phyloP scores from a whole-genome alignment of 805 yeast genomes.

The Schwanniomyces occidentalis region DNA sequence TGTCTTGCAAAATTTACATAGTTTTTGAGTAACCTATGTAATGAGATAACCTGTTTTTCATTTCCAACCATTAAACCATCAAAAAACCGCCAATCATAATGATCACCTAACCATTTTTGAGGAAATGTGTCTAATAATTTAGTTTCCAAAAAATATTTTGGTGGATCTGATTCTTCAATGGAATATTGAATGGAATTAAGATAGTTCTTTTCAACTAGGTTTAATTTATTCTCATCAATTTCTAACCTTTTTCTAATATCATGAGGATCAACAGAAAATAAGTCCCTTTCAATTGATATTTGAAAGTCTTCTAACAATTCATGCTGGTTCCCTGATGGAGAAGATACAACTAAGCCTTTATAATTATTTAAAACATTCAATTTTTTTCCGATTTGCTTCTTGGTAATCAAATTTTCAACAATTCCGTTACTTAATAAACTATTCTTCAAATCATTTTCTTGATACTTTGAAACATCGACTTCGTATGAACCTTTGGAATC shows the following conservation, averaged over 20 bases:
- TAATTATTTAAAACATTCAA: constrained; percentile 14
- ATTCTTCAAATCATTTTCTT: constrained; percentile 15
- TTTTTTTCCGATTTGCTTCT: background rate
- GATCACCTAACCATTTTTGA: constrained; percentile 27
- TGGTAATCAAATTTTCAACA: constrained; percentile 10
- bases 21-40: constrained; percentile 53
- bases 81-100: constrained; percentile 43
- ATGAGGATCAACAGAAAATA: constrained; percentile 24
- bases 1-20: constrained; percentile 51
- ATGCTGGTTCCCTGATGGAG: constrained; percentile 8
- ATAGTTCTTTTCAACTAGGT: constrained; percentile 16
- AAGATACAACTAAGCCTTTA: constrained; percentile 10
- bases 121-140: constrained; percentile 16
- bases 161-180: constrained; percentile 16
- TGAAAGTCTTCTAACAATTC: constrained; percentile 5
- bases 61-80: constrained; percentile 22
- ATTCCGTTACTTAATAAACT: constrained; percentile 24
- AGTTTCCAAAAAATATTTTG: constrained; percentile 30
- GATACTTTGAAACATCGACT: constrained; percentile 15
- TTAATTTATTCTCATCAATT: constrained; percentile 2
- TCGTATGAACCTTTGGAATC: constrained; percentile 19
- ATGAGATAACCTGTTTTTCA: constrained; percentile 36
- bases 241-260: constrained; percentile 15
- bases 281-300: constrained; percentile 17
- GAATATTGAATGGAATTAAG: constrained; percentile 19